phyloP scores from a whole-genome alignment of 1,139 yeast species.

The Scheffersomyces lignicola region DNA sequence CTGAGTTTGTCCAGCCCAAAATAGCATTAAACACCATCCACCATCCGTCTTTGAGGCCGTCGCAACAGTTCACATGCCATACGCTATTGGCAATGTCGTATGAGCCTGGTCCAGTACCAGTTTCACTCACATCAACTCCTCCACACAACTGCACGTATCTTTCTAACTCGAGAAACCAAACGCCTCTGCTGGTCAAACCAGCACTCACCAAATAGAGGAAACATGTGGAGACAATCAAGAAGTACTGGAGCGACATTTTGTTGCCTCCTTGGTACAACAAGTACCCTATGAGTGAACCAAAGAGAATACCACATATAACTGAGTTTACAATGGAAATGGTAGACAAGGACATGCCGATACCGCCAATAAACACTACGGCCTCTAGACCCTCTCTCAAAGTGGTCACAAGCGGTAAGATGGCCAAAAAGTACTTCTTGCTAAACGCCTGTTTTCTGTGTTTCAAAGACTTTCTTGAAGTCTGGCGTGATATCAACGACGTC shows the following conservation, averaged over 20 bases:
- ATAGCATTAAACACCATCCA: conserved; percentile 94
- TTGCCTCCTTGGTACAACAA: conserved; percentile 45
- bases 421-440: conserved; percentile 36
- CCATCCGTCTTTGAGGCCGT: conserved; percentile 85
- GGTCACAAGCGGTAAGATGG: conserved; percentile 44
- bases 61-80: conserved; percentile 98
- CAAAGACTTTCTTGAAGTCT: conserved; percentile 2
- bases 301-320: conserved; percentile 33
- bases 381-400: conserved; percentile 50
- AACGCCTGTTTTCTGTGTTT: conserved; percentile 12
- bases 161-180: conserved; percentile 86
- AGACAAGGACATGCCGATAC: conserved; percentile 46
- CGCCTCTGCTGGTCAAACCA: conserved; percentile 58
- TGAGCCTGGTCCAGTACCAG: conserved; percentile 93
- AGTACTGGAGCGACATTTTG: conserved; percentile 41
- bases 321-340: conserved; percentile 41
- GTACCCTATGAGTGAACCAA: conserved; percentile 37
- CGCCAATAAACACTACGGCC: conserved; percentile 50
- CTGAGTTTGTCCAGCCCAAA: conserved; percentile 94
- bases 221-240: conserved; percentile 41
- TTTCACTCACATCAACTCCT: conserved; percentile 87
- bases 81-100: conserved; percentile 77
- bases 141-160: conserved; percentile 62
- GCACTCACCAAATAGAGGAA: conserved; percentile 46
- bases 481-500: conserved; percentile 4